Evolutionary conservation across 768 basidiomycete species (phyloP), one percentile per base, ranked within the genome.

Genomic region (Auriscalpium microsporum): DNA sequence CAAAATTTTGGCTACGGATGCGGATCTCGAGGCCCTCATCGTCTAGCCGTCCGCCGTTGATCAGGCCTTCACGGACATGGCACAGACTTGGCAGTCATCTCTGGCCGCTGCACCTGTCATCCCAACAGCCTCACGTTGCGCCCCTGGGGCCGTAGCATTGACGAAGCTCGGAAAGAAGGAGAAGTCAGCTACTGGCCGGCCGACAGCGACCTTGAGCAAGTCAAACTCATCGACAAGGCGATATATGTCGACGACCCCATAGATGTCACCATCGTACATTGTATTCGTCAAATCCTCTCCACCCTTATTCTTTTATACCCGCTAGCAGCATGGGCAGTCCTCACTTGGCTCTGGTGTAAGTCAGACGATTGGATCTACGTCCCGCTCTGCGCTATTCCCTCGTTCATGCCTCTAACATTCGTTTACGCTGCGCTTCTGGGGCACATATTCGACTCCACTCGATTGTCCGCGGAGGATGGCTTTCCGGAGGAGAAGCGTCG

Each of bases 181-280:
- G 74, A 92, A 92, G 71, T 70, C 78, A 46, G 90, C 91, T 47
- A 81, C 82, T 92, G 90, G 86, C 81, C 86, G 38, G 75, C 86
- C 42, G 88, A 89, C 58, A 78, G 75, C 65, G 73, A 80, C 68
- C 82, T 93, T 62, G 87, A 84, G 74, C 74, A 79, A 64, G 76
- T 93, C 68, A 83, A 81, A 70, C 70, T 83, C 68, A 93, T 93
- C 72, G 88, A 91, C 73, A 81, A 79, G 65, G 90, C 91, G 61
- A 76, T 91, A 64, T 93, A 93, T 73, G 90, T 91, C 64, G 90
- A 91, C 70, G 91, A 92, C 76, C 81, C 83, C 65, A 76, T 80
- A 75, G 86, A 88, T 79, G 90, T 91, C 80, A 84, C 88, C 81
- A 63, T 65, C 63, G 73, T 72, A 5, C 28, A 65, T 70, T 66